phyloP scores from a whole-genome alignment of 2,329 filamentous ascomycete genomes.

The Aspergillus nomiae region DNA sequence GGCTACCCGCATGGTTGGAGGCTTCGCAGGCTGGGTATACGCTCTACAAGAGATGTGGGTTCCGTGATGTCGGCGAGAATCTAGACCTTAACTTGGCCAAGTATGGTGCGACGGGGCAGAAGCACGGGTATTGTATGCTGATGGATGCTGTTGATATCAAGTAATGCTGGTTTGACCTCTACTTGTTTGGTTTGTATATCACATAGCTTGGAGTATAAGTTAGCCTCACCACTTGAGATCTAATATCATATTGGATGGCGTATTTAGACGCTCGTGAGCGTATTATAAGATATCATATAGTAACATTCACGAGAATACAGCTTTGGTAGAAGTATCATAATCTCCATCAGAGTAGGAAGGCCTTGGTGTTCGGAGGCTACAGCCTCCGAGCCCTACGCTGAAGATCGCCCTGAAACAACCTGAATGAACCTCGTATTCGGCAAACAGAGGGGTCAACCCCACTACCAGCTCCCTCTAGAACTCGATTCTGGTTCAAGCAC shows the following conservation, averaged over 20 bases:
- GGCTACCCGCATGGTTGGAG: slow-evolving; percentile 4
- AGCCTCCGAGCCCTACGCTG: background rate
- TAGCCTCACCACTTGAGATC: too few relatives aligned
- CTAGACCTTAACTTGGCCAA: background rate
- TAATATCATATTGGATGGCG: too few relatives aligned
- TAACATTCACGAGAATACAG: too few relatives aligned
- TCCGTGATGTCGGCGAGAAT: background rate
- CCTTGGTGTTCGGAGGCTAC: background rate
- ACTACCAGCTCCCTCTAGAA: background rate
- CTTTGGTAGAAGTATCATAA: too few relatives aligned
- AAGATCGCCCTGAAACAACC: background rate
- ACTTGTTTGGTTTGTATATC: background rate
- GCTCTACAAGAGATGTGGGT: slow-evolving; percentile 6
- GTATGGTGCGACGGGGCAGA: background rate
- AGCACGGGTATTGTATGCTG: background rate
- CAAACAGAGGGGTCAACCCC: background rate
- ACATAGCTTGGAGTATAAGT: too few relatives aligned
- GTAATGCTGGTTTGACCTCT: background rate
- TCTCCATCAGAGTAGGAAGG: too few relatives aligned
- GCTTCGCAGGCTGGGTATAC: background rate
- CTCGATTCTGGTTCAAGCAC: background rate
- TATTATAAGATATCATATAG: too few relatives aligned
- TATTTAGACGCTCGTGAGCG: too few relatives aligned
- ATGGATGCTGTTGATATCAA: slow-evolving; percentile 21
- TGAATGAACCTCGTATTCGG: background rate